Evolutionary conservation across 164 flowering plant species (phyloP), one percentile per base, ranked within the genome.

Genomic region (Buxus sempervirens): DNA sequence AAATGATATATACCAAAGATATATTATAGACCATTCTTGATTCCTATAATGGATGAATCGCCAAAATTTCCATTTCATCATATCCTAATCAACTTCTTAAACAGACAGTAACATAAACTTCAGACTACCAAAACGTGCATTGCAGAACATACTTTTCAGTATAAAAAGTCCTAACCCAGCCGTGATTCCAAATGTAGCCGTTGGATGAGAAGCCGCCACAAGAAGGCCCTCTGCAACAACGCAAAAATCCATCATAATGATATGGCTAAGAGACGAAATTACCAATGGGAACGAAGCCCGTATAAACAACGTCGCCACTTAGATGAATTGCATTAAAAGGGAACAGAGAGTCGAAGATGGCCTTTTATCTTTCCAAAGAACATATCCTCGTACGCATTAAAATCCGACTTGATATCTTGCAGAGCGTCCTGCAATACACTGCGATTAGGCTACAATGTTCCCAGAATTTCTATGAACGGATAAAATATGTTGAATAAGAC

Each of bases 321-420:
- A 56, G 1, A 49, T 20, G 48, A 41, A 64, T 0, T 20, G 41
- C 1, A 49, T 19, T 20, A 32, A 22, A 12, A 48, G n/a, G 42
- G 24, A 54, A 68, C n/a, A n/a, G n/a, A n/a, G n/a, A n/a, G n/a
- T n/a, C n/a, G n/a, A n/a, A 56, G 8, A 90, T 3, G 38, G 7
- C 98, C 97, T 89, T 89, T 94, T 8, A 90, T 67, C 73, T 90
- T 89, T 42, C 86, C 88, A 69, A 94, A 73, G 26, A 73, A 54
- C 23, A 72, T 21, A 70, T 75, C 82, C 80, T 91, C 98, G 42
- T 88, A 94, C 23, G 63, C 86, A 59, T 6, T 72, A 70, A 73
- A 80, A 28, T 84, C 82, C 13, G 81, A 74, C 79, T 83, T 90
- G 16, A 82, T 42, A 63, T 86, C 84, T 70, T 78, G 71, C 73